These are phyloP conservation scores for Torulaspora franciscae DNA, from an alignment of 805 yeast species.

Conservation along the genomic window DNA sequence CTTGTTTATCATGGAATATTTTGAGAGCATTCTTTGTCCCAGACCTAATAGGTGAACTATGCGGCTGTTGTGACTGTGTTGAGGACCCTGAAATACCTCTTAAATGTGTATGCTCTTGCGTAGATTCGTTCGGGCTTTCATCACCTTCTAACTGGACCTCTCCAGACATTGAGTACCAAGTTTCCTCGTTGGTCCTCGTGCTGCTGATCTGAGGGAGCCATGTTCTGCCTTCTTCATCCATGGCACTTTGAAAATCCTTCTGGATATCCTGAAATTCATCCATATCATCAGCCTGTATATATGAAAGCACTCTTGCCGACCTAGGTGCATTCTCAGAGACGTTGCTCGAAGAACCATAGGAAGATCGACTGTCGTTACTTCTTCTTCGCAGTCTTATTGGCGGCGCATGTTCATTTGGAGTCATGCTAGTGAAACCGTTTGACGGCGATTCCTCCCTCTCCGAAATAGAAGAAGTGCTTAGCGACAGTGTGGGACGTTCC, in stretches of 20 bases:
- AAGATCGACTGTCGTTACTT: slow-evolving; percentile 11
- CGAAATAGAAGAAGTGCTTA: slow-evolving; percentile 12
- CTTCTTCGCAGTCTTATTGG: slow-evolving; percentile 11
- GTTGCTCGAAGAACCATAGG: slow-evolving; percentile 6
- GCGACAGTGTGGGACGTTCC: slow-evolving; percentile 16
- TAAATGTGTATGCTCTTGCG: not conserved
- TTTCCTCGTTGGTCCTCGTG: slow-evolving; percentile 25
- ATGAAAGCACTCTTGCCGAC: slow-evolving; percentile 30
- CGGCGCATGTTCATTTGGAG: slow-evolving; percentile 7
- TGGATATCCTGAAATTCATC: slow-evolving; percentile 34
- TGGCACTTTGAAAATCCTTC: slow-evolving; percentile 28
- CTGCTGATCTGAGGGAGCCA: slow-evolving; percentile 30
- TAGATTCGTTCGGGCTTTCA: not conserved
- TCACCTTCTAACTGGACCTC: slow-evolving; percentile 1
- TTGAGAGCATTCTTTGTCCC: not conserved
- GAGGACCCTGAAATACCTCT: not conserved
- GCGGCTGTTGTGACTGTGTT: not conserved
- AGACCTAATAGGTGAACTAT: not conserved
- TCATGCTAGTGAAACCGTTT: not conserved
- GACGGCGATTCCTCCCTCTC: slow-evolving; percentile 1
- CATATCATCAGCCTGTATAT: slow-evolving; percentile 32
- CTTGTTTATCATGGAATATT: slow-evolving; percentile 5
- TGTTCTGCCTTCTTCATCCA: slow-evolving; percentile 25
- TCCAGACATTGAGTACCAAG: slow-evolving; percentile 7
- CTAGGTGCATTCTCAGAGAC: slow-evolving; percentile 19